phyloP scores from a whole-genome alignment of 2,329 filamentous ascomycete genomes.

The Aspergillus sp. region DNA sequence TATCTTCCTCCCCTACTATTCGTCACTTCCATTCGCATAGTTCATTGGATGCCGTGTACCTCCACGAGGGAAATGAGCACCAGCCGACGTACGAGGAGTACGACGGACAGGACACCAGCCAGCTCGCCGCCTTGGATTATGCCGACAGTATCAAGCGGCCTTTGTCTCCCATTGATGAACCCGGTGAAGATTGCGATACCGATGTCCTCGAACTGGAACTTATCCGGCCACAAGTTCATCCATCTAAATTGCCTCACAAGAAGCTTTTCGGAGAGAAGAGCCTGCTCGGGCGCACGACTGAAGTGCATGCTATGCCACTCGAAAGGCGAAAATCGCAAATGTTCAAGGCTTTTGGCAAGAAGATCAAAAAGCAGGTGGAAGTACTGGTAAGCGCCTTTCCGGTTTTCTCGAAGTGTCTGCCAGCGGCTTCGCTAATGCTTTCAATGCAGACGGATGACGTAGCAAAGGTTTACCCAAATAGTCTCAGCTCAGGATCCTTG shows the following conservation, averaged over 20 bases:
- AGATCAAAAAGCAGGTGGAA: conserved; percentile 32
- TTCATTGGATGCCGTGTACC: background rate
- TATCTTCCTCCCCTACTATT: conserved; percentile 5
- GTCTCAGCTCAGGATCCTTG: conserved; percentile 3
- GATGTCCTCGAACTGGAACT: conserved; percentile 2
- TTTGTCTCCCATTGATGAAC: conserved; percentile 2
- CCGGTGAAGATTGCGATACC: background rate
- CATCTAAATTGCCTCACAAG: conserved; percentile 23
- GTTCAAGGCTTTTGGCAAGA: conserved; percentile 30
- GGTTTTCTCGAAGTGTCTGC: background rate
- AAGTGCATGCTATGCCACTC: conserved; percentile 19
- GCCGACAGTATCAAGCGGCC: background rate
- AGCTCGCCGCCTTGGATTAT: conserved; percentile 9
- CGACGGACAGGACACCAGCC: conserved; percentile 4
- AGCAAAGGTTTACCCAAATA: conserved; percentile 13
- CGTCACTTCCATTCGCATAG: background rate
- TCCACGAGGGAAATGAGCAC: conserved; percentile 8
- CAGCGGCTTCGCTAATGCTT: conserved; percentile 1
- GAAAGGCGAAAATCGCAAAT: conserved; percentile 22
- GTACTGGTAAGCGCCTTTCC: conserved; percentile 23
- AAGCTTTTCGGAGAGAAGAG: conserved; percentile 37
- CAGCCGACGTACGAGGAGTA: conserved; percentile 8
- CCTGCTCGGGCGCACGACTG: conserved; percentile 30
- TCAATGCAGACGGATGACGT: conserved; percentile 18
- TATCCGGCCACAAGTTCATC: conserved; percentile 2